phyloP scores from a whole-genome alignment of 371 early-diverging fungal genomes.

The Coemansia sp. region DNA sequence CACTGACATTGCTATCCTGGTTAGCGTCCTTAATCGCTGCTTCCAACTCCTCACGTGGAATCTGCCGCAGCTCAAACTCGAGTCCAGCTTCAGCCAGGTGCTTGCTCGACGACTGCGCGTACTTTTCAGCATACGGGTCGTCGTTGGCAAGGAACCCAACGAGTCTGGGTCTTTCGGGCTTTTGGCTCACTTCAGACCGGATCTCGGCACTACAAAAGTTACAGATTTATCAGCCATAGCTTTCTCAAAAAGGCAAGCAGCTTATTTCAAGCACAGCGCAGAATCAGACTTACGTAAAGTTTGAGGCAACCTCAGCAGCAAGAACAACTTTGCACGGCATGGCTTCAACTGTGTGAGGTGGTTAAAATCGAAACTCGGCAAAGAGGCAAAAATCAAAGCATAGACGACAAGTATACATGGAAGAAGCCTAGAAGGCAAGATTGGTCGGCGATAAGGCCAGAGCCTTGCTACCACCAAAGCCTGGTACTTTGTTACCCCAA shows the following conservation, averaged over 20 bases:
- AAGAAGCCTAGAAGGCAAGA: neutral
- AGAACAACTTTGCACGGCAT: conserved; percentile 55
- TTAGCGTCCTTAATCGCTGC: conserved; percentile 84
- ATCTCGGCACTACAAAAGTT: conserved; percentile 59
- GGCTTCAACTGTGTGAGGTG: neutral
- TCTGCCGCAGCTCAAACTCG: conserved; percentile 83
- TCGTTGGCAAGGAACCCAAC: conserved; percentile 95
- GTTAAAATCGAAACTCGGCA: neutral
- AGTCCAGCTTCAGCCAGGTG: conserved; percentile 89
- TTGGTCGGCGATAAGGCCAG: neutral
- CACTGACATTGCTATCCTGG: conserved; percentile 76
- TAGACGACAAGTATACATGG: conserved; percentile 4
- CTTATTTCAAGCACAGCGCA: too few species aligned
- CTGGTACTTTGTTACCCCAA: neutral
- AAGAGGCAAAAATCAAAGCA: neutral
- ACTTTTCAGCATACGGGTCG: conserved; percentile 86
- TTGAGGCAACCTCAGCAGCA: conserved; percentile 51
- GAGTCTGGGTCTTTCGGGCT: conserved; percentile 73
- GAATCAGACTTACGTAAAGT: conserved; percentile 41
- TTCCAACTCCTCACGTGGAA: conserved; percentile 80
- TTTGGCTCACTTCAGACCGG: conserved; percentile 69
- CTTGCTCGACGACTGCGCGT: conserved; percentile 88
- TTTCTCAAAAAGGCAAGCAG: neutral
- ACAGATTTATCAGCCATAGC: neutral
- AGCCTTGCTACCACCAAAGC: neutral